Evolutionary conservation across 2,329 filamentous ascomycete species (phyloP), one percentile per base, ranked within the genome.

Genomic region (Ophiostoma angusticollis): DNA sequence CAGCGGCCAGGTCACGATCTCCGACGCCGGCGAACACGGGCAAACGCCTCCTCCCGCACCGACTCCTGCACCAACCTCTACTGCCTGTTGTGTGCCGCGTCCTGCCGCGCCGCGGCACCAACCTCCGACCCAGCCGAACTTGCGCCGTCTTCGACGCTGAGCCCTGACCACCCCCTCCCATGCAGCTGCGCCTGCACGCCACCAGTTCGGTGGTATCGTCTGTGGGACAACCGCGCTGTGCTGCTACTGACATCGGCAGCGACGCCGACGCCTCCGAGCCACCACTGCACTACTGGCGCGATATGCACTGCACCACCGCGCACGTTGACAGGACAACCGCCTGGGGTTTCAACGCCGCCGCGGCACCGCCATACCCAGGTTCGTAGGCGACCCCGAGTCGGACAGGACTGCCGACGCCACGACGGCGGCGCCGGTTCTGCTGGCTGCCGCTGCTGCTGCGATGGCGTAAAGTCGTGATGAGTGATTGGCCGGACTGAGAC

Each of bases 151-250:
- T n/a, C n/a, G n/a, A n/a, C n/a, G n/a, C n/a, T n/a, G n/a, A n/a
- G n/a, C n/a, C 49, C 63, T 59, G 0, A 64, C 61, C 5, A 63
- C 68, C 53, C 51, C 58, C 1, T 65, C 66, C 48, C 68, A 69
- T 46, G 51, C 60, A 0, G 42, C 65, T 7, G 58, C 55, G 6
- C 58, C 74, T 4, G 51, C 57, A 29, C 77, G 70, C 71, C 45
- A 63, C 21, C 50, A 62, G 7, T 48, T 54, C 0, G 62, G 67
- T 0, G 72, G 76, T 49, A 33, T 76, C 40, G 51, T 76, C 13
- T 72, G 14, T 77, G 73, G 72, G 72, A 78, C 47, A 77, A 77
- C 50, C 67, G 67, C 0, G 64, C 60, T 35, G 65, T 69, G 13
- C n/a, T n/a, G n/a, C n/a, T n/a, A n/a, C n/a, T n/a, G n/a, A n/a